phyloP scores from a whole-genome alignment of 768 basidiomycete species.

The Boletus reticuloceps region DNA sequence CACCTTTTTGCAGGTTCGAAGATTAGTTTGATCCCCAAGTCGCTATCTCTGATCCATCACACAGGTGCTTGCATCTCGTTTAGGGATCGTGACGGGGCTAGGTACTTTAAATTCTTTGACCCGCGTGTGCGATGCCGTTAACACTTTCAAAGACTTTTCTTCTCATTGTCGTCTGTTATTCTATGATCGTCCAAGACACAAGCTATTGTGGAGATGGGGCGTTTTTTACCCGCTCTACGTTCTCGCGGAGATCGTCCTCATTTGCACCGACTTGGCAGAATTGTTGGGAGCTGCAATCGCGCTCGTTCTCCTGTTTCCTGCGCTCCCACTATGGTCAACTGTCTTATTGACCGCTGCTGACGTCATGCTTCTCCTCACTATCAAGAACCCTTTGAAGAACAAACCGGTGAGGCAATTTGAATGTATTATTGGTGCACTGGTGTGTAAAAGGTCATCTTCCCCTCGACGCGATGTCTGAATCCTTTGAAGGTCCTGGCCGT shows the following conservation, averaged over 20 bases:
- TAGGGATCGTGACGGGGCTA: conserved; percentile 82
- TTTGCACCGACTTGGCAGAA: conserved; percentile 80
- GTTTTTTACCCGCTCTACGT: conserved; percentile 64
- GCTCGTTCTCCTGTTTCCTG: conserved; percentile 69
- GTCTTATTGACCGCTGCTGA: conserved; percentile 68
- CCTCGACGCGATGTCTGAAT: background rate
- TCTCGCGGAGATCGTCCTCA: conserved; percentile 67
- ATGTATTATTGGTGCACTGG: conserved; percentile 57
- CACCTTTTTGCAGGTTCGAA: conserved; percentile 67
- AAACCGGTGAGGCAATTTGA: conserved; percentile 71
- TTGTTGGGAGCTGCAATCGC: conserved; percentile 81
- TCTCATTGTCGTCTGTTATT: conserved; percentile 63
- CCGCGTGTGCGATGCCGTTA: background rate
- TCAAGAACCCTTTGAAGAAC: conserved; percentile 68
- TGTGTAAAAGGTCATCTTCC: conserved; percentile 29
- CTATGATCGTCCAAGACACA: conserved; percentile 61
- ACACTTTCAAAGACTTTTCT: conserved; percentile 46
- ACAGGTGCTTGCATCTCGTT: conserved; percentile 70
- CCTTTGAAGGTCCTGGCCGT: conserved; percentile 58
- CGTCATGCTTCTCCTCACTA: conserved; percentile 65
- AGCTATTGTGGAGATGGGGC: conserved; percentile 53
- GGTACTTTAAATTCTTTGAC: conserved; percentile 41
- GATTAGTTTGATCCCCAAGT: background rate
- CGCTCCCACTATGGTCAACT: conserved; percentile 65
- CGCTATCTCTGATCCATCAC: conserved; percentile 2